Conservation (phyloP, 2,329 filamentous ascomycete genomes). For the Huntiella abstrusa region DNA sequence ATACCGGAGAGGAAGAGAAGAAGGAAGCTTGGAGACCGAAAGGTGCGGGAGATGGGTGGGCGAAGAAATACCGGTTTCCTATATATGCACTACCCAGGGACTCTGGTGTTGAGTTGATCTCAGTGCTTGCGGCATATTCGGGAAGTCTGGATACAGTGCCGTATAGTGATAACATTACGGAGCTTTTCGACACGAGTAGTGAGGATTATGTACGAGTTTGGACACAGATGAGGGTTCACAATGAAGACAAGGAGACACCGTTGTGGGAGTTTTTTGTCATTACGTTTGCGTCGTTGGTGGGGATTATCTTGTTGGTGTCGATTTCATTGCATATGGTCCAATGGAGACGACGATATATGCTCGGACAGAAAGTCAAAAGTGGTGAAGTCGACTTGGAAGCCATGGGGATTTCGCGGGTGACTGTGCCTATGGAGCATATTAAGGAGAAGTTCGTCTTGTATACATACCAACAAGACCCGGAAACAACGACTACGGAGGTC, state of each 20-base stretch:
- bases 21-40: conserved; percentile 51
- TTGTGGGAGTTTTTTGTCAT: conserved; percentile 65
- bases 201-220: conserved; percentile 42
- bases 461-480: conserved; percentile 46
- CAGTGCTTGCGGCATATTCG: conserved; percentile 56
- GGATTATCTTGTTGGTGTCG: conserved; percentile 48
- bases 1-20: not conserved
- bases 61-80: conserved; percentile 49
- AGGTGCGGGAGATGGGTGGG: conserved; percentile 50
- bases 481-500: conserved; percentile 16
- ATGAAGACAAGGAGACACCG: conserved; percentile 38
- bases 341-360: conserved; percentile 43
- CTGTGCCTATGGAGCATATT: conserved; percentile 53
- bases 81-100: conserved; percentile 63
- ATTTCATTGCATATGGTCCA: conserved; percentile 62
- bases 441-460: conserved; percentile 54
- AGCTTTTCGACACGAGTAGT: conserved; percentile 33
- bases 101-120: conserved; percentile 49
- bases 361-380: conserved; percentile 50
- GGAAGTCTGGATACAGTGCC: conserved; percentile 49
- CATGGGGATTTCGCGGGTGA: conserved; percentile 66
- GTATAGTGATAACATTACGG: conserved; percentile 35
- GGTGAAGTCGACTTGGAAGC: conserved; percentile 77
- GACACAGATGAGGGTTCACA: conserved; percentile 32
- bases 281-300: conserved; percentile 51